phyloP scores from a whole-genome alignment of 192 early-diverging fungal species.

The Gonapodya sp. region DNA sequence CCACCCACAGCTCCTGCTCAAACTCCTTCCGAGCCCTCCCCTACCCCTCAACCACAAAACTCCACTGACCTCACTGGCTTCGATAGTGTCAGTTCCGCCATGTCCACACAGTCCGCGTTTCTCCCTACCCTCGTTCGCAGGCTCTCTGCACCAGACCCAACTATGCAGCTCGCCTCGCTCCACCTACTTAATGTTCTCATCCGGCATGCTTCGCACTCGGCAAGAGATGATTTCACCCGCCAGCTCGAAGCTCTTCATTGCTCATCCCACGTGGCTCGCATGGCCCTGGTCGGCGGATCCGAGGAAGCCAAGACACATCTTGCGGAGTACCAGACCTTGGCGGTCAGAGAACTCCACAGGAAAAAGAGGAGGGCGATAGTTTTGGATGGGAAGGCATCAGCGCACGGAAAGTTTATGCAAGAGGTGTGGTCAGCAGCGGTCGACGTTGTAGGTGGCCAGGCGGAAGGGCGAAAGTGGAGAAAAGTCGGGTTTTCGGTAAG shows the following conservation, averaged over 20 bases:
- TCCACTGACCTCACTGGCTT: slow-evolving; percentile 37
- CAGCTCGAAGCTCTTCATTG: slow-evolving; percentile 40
- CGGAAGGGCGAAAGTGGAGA: slow-evolving; percentile 37
- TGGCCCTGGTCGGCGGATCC: slow-evolving; percentile 33
- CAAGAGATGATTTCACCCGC: slow-evolving; percentile 32
- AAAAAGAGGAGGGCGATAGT: slow-evolving; percentile 38
- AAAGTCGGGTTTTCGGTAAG: slow-evolving; percentile 57
- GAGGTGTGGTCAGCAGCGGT: slow-evolving; percentile 46
- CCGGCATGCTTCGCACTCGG: slow-evolving; percentile 46
- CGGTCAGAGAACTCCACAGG: slow-evolving; percentile 42
- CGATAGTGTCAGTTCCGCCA: slow-evolving; percentile 38
- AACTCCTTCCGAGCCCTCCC: slow-evolving; percentile 12
- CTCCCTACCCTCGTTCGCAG: slow-evolving; percentile 44
- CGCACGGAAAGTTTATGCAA: slow-evolving; percentile 36
- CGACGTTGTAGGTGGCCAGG: slow-evolving; percentile 27
- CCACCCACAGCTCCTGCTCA: slow-evolving; percentile 20
- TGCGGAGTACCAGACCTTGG: slow-evolving; percentile 55
- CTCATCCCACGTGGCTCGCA: slow-evolving; percentile 32
- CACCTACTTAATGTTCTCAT: slow-evolving; percentile 51
- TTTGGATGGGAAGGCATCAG: slow-evolving; percentile 25
- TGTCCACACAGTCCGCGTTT: slow-evolving; percentile 32
- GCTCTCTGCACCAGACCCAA: slow-evolving; percentile 47
- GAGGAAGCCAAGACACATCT: slow-evolving; percentile 52
- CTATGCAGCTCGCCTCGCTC: slow-evolving; percentile 53
- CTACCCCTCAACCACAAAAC: slow-evolving; percentile 10